These are phyloP conservation scores for Cymbomonas tetramitiformis DNA, from an alignment of 139 green algal species.

Conservation along the genomic window DNA sequence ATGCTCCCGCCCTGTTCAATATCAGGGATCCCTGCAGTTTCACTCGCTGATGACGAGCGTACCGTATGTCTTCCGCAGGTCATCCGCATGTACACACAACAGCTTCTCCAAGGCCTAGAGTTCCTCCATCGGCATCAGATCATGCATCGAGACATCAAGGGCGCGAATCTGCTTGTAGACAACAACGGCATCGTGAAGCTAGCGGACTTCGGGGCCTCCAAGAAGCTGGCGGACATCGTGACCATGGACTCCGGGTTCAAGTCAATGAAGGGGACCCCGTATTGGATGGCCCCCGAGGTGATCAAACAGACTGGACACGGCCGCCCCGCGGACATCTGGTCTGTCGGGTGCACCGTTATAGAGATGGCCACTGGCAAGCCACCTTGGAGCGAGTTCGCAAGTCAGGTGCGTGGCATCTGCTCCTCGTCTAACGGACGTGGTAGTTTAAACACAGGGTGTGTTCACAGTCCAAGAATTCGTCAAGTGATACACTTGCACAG, in stretches of 20 bases:
- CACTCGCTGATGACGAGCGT: too few species aligned
- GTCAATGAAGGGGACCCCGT: slow-evolving; percentile 80
- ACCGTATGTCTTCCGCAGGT: too few species aligned
- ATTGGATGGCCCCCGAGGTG: slow-evolving; percentile 97
- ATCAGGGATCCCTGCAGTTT: too few species aligned
- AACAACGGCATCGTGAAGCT: slow-evolving; percentile 76
- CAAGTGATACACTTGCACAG: too few species aligned
- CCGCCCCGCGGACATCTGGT: slow-evolving; percentile 84
- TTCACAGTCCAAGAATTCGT: too few species aligned
- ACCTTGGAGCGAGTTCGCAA: slow-evolving; percentile 51
- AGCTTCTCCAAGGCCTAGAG: slow-evolving; percentile 64
- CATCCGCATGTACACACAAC: slow-evolving; percentile 46
- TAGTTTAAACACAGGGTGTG: too few species aligned
- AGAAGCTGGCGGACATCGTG: slow-evolving; percentile 50
- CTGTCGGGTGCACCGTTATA: slow-evolving; percentile 80
- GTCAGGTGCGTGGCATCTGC: slow-evolving; percentile 44
- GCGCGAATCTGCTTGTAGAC: slow-evolving; percentile 89
- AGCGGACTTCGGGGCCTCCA: slow-evolving; percentile 84
- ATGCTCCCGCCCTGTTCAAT: too few species aligned
- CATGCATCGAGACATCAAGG: slow-evolving; percentile 91
- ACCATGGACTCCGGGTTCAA: slow-evolving; percentile 54
- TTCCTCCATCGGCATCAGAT: slow-evolving; percentile 80
- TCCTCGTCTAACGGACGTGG: too few species aligned
- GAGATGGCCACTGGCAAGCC: slow-evolving; percentile 88
- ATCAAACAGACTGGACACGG: slow-evolving; percentile 53